Evolutionary conservation across 2,329 filamentous ascomycete species (phyloP).

Genomic region (Exophiala lecanii-corni): DNA sequence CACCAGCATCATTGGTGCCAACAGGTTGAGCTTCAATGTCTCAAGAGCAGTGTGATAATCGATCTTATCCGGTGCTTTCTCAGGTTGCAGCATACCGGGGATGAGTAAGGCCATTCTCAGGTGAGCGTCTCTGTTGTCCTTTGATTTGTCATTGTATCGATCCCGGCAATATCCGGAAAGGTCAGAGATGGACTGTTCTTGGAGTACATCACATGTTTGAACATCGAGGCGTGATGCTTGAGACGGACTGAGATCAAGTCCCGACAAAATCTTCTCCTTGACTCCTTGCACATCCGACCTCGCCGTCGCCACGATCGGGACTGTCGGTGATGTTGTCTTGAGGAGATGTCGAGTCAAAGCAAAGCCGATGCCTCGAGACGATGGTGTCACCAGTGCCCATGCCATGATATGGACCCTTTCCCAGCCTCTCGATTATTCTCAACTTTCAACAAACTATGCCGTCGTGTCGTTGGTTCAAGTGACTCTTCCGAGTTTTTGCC

Average conservation of each 20-base stretch:
- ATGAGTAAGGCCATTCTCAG: conserved; percentile 66
- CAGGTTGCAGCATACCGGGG: conserved; percentile 67
- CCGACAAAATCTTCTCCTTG: conserved; percentile 47
- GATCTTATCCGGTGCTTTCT: conserved; percentile 66
- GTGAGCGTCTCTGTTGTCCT: conserved; percentile 39
- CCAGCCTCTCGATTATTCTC: not conserved
- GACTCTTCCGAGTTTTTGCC: too few species aligned
- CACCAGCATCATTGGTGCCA: conserved; percentile 70
- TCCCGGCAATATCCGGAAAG: conserved; percentile 52
- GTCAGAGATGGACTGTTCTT: conserved; percentile 55
- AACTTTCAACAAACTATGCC: too few species aligned
- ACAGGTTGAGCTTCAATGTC: conserved; percentile 67
- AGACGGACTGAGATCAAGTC: conserved; percentile 12
- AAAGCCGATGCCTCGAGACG: conserved; percentile 60
- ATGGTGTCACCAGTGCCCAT: conserved; percentile 46
- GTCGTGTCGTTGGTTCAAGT: too few species aligned
- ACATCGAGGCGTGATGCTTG: conserved; percentile 37
- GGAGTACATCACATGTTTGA: conserved; percentile 29
- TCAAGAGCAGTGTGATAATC: conserved; percentile 57
- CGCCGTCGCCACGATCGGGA: conserved; percentile 58
- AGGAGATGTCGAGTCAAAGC: conserved; percentile 57
- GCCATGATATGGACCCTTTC: conserved; percentile 15
- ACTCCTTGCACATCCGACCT: conserved; percentile 40
- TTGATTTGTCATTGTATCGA: conserved; percentile 42
- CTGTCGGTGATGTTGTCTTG: conserved; percentile 44